Base-by-base conservation (phyloP, 192 early-diverging fungal genomes). In the Phlyctochytrium bullatum region DNA sequence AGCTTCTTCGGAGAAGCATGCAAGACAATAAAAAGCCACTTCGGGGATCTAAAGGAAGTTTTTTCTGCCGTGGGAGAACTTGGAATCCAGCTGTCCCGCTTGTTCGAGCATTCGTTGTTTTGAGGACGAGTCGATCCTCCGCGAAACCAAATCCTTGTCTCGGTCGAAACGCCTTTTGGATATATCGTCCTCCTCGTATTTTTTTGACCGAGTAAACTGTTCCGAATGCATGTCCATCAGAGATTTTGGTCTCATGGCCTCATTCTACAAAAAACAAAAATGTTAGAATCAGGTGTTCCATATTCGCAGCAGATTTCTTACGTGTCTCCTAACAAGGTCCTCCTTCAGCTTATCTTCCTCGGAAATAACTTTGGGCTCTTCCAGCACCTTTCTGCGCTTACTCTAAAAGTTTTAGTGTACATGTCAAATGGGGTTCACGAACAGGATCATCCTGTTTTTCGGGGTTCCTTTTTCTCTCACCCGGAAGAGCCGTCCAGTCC, bases 191-290 rank as follows among this genome's bases (percentile, higher is more conserved):
- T 62, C 61, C 25, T 40, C 60, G 61, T 67, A 73, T 52, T 67
- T 57, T 31, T 14, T 63, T 47, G 47, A 52, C n/a, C 10, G 6
- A 4, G 36, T 61, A 47, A 54, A 73, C 35, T 68, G 52, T 2
- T 4, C 50, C 2, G 72, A 63, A 40, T 73, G 72, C 60, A 67
- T 67, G 33, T 73, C 72, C 61, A 73, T 62, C 30, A 73, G 60
- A 17, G 72, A 63, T 36, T 68, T 61, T 14, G 65, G 65, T 3
- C 72, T 34, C 27, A 59, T 62, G 0, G 40, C 51, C 25, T 62
- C 25, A 36, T 73, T 73, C 72, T 73, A 28, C 3, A 52, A 34
- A 10, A 59, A 57, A 10, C 10, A 50, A 14, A 14, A 6, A 24
- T 57, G 20, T 57, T 57, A 57, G 20, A 57, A n/a, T n/a, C n/a